Evolutionary conservation across 2,329 filamentous ascomycete genomes (phyloP), one percentile per base, ranked within the genome.

Genomic region (Xylaria sp.): DNA sequence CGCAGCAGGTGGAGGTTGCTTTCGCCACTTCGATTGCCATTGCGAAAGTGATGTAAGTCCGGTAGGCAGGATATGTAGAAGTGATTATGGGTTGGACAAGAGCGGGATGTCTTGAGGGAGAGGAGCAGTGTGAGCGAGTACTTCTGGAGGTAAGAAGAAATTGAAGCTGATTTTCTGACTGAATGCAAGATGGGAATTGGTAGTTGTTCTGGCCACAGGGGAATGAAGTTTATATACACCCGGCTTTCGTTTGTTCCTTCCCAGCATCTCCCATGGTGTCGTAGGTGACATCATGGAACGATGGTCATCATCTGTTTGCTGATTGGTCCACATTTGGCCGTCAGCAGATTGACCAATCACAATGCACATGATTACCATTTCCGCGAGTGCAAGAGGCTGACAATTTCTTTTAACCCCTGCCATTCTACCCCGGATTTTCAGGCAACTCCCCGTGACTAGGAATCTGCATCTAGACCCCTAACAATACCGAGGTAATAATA

Each of bases 1-100:
- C 80, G 76, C 84, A 86, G 82, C 84, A 87, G 68, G 82, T 86
- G 58, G 81, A 77, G 23, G 70, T 71, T 31, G 77, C 69, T 68
- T 76, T 74, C 33, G 65, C 64, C 55, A 72, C 70, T 65, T 68
- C 59, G 46, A 73, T 70, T 55, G 74, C 69, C 71, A 78, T 78
- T 66, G 66, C 72, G 65, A 54, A 57, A 60, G 60, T 43, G 17
- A 19, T 57, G 2, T 35, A 31, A 29, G 21, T 40, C 10, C 23
- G 25, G 19, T 27, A 8, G 46, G 27, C 29, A 37, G 19, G 17
- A 21, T 44, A 35, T 15, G n/a, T 48, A 27, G 38, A 55, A 25
- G 21, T 41, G 31, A 31, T n/a, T 46, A 37, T 56, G 25, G 25
- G 9, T 19, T 31, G 17, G 15, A 25, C 27, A 11, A 5, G 53